Base-by-base conservation (phyloP, 2,329 filamentous ascomycete genomes). In the Sordariomycetes sp. region DNA sequence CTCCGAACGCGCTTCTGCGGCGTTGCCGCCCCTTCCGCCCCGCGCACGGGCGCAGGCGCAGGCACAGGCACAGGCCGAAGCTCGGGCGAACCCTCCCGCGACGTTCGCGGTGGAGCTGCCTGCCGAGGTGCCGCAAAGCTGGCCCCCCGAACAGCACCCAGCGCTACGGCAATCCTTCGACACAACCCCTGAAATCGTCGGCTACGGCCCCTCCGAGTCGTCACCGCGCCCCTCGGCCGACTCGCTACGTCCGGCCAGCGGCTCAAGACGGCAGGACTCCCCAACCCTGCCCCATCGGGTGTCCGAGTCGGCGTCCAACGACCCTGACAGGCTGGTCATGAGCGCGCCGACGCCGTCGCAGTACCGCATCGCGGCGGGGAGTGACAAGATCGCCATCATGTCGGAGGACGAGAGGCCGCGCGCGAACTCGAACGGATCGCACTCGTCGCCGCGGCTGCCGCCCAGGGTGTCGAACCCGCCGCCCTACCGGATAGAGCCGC, bases 301-400 rank as follows among this genome's bases (percentile, higher is more conserved):
- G 4, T 53, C 51, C 12, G 51, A 11, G n/a, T 12, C 8, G 12
- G 18, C 43, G 43, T 8, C 11, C 20, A 11, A 20, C 12, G 74
- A 77, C 43, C 65, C 72, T 3, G 82, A 87, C 63, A 77, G 79
- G 18, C 74, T 86, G 3, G 65, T 81, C 11, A 76, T 82, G 4
- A 74, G 75, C 8, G 79, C 81, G 1, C 83, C 83, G 1, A 81
- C 82, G 2, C 82, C 81, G 54, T 74, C 71, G 60, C 83, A 79
- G 75, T 87, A 78, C 71, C 80, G 69, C 63, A 81, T 71, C 57
- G 79, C 72, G n/a, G 76, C 71, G 12, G 86, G 83, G 0, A 74
- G 79, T 7, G 88, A 92, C 65, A 85, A 89, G 65, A 89, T 89
- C 62, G 79, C 82, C 20, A 82, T 89, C 58, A 76, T 78, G 59